Percentiles rank a stretch among this genome's conserved stretches.
Evolutionary conservation across 2,329 filamentous ascomycete species (phyloP).

Genomic region (Botryotinia calthae): DNA sequence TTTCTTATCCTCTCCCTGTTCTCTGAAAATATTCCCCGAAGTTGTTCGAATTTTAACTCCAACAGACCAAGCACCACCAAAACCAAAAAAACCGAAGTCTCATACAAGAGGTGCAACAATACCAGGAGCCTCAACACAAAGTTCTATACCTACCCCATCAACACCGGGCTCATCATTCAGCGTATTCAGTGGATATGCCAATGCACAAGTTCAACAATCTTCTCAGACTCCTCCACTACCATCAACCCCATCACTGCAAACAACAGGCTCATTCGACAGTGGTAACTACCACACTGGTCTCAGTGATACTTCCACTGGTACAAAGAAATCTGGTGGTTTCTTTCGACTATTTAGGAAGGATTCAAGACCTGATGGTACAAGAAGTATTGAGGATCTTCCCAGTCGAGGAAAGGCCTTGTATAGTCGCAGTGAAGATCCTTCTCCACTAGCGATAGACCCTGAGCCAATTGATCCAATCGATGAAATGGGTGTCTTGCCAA

Average conservation of each 20-base stretch:
- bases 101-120: slow-evolving; percentile 10
- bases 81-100: slow-evolving; percentile 8
- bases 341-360: slow-evolving; percentile 8
- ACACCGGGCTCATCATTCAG: not conserved
- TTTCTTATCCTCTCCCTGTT: not conserved
- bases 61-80: slow-evolving; percentile 17
- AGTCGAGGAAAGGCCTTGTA: not conserved
- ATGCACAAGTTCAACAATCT: not conserved
- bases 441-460: not conserved
- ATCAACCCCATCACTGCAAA: slow-evolving; percentile 5
- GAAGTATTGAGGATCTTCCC: not conserved
- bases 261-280: slow-evolving; percentile 7
- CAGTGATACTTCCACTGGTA: not conserved
- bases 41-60: slow-evolving; percentile 18
- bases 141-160: not conserved
- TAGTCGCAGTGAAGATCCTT: slow-evolving; percentile 4
- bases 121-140: slow-evolving; percentile 8
- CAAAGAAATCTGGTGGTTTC: slow-evolving; percentile 8
- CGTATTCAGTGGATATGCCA: not conserved
- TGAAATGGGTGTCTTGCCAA: not conserved
- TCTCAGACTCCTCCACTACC: not conserved
- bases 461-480: not conserved
- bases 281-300: not conserved
- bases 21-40: not conserved
- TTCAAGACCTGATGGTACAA: not conserved